phyloP scores from a whole-genome alignment of 306 rosid species.

The Vigna reflexopilosa region DNA sequence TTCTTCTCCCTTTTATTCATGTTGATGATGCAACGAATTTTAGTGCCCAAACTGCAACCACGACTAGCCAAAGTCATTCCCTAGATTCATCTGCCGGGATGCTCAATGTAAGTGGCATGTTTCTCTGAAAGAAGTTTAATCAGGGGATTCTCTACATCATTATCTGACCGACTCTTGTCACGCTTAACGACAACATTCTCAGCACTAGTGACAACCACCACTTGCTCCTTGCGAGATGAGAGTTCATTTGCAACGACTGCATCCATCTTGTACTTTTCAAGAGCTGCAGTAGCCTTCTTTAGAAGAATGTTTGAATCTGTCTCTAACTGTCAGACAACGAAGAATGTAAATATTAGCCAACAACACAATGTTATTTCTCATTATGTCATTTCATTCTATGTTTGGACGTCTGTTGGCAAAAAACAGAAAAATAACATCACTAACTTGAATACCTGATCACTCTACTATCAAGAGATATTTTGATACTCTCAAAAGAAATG shows the following conservation, averaged over 20 bases:
- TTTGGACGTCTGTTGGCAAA: neutral
- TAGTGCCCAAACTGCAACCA: constrained; percentile 13
- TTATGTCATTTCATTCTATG: constrained; percentile 16
- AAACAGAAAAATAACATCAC: constrained; percentile 19
- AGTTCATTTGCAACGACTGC: constrained; percentile 95
- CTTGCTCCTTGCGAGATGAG: constrained; percentile 84
- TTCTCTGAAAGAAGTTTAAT: constrained; percentile 68
- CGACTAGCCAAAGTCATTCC: constrained; percentile 18
- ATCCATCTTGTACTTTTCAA: constrained; percentile 83
- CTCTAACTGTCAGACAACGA: constrained; percentile 70
- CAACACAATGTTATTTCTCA: neutral
- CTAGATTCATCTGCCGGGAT: constrained; percentile 41
- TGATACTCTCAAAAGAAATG: constrained; percentile 1
- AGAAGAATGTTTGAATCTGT: constrained; percentile 89
- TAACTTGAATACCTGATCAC: constrained; percentile 34
- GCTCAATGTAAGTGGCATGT: constrained; percentile 61
- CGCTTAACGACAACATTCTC: constrained; percentile 64
- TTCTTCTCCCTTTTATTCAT: constrained; percentile 22
- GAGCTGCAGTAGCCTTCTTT: constrained; percentile 76
- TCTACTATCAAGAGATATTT: constrained; percentile 28
- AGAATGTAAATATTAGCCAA: constrained; percentile 34
- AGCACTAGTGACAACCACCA: constrained; percentile 65
- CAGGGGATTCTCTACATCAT: constrained; percentile 79
- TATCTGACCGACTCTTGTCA: constrained; percentile 51
- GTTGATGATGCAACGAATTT: neutral